A percentile compares a stretch with the other conserved stretches of the same genome.
phyloP scores from a whole-genome alignment of 257 asterid species.

The Thymus quinquecostatus region DNA sequence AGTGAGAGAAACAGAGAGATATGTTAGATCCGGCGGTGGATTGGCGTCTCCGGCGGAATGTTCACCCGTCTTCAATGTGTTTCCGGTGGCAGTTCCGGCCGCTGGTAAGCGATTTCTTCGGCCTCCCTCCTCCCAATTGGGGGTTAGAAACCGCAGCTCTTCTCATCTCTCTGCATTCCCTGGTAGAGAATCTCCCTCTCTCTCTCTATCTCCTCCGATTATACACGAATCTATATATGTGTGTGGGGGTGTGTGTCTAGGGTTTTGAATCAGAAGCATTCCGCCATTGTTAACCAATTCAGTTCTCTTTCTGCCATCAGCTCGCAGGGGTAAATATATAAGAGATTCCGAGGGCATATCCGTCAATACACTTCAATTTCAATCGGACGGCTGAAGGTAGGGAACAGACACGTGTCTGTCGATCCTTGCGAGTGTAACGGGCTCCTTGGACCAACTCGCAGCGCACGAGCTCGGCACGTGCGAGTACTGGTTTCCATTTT shows the following conservation, averaged over 20 bases:
- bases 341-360: conserved; percentile 18
- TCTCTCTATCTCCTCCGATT: background rate
- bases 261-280: background rate
- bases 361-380: conserved; percentile 28
- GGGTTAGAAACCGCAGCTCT: conserved; percentile 45
- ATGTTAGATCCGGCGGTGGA: background rate
- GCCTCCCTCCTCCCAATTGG: conserved; percentile 41
- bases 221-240: background rate
- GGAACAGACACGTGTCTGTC: conserved; percentile 10
- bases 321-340: conserved; percentile 16
- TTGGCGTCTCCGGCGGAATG: background rate
- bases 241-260: background rate
- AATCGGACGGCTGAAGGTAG: conserved; percentile 18
- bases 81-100: conserved; percentile 87
- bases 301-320: background rate
- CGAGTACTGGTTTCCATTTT: background rate
- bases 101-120: conserved; percentile 43
- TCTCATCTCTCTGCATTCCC: conserved; percentile 95
- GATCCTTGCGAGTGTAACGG: conserved; percentile 17
- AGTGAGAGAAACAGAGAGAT: background rate
- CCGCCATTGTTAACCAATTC: background rate
- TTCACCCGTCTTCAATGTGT: conserved; percentile 89
- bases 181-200: conserved; percentile 2
- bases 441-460: background rate
- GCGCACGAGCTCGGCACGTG: background rate